Evolutionary conservation across 1,139 yeast species (phyloP).

Genomic region (Petasospora rhodanensis): DNA sequence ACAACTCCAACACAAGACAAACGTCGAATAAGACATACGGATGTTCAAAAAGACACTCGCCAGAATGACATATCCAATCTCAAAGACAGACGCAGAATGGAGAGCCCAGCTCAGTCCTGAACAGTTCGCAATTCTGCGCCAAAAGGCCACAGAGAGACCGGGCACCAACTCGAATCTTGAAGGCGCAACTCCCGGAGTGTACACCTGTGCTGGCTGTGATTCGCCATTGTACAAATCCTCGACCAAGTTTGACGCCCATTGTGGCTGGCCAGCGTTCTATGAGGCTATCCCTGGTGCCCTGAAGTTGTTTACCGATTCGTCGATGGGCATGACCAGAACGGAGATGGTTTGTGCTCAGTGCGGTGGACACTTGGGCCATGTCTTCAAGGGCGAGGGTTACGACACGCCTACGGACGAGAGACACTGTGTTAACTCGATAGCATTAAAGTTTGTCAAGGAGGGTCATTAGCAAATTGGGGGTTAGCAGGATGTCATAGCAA

Average conservation of each 20-base stretch:
- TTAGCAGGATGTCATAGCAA: no score
- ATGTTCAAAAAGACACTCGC: constrained; percentile 1
- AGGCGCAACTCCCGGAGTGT: constrained; percentile 53
- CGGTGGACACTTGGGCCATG: constrained; percentile 93
- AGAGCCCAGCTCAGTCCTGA: constrained; percentile 68
- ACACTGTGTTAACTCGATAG: constrained; percentile 89
- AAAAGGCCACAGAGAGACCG: constrained; percentile 83
- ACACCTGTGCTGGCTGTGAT: constrained; percentile 81
- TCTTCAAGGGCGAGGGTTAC: constrained; percentile 93
- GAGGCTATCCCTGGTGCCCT: constrained; percentile 84
- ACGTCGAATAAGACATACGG: no score
- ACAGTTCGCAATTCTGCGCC: constrained; percentile 75
- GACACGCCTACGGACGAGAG: constrained; percentile 85
- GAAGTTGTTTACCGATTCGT: constrained; percentile 50
- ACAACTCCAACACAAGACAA: no score
- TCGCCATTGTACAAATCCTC: constrained; percentile 73
- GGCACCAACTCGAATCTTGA: constrained; percentile 61
- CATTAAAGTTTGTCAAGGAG: constrained; percentile 50
- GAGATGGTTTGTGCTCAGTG: constrained; percentile 89
- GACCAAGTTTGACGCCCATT: constrained; percentile 82
- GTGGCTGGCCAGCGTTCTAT: constrained; percentile 98
- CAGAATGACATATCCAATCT: constrained; percentile 18
- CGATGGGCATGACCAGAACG: constrained; percentile 73
- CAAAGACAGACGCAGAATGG: constrained; percentile 70
- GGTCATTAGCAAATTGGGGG: no score